Evolutionary conservation across 1,284 basidiomycete genomes (phyloP), one percentile per base, ranked within the genome.

Genomic region (Entoloma clypeatum): DNA sequence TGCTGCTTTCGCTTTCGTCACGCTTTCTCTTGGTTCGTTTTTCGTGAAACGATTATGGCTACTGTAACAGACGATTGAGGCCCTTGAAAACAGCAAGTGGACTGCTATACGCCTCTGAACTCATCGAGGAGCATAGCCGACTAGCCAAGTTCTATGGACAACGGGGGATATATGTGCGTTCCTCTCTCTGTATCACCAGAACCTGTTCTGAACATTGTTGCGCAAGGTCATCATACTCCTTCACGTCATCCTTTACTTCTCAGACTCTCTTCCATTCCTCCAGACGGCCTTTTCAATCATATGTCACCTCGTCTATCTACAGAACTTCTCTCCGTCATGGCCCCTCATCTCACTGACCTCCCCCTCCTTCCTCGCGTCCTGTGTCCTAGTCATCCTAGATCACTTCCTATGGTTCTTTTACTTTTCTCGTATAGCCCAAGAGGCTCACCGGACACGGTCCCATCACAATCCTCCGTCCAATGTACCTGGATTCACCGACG

Each of bases 401-500:
- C 93, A 97, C 65, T 96, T 96, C 58, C 62, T 89, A 39, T 95
- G 92, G 89, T 96, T 97, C 72, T 91, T 89, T 65, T 75, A 95
- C 66, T 96, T 96, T 60, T 79, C 92, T 18, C 76, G 71, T 14
- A 51, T 81, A 29, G 81, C 86, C 25, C 75, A 77, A 37, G 67
- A 74, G 19, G 67, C 72, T 14, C 64, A 70, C 43, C 72, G 70
- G 27, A 51, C 61, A 34, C 71, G 70, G 41, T 57, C 64, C 7
- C 75, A 75, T 50, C 68, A 69, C 35, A 65, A 62, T 9, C 55
- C 62, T 3, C 45, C 53, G 10, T 51, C 62, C 21, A 53, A 67
- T 9, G 61, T 63, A 2, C 83, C 79, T n/a, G 73, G 79, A 1
- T 94, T 96, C 59, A 75, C 81, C 40, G 92, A 96, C 55, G 88